Conservation (phyloP, 139 green algal species). For the Pleodorina starrii region DNA sequence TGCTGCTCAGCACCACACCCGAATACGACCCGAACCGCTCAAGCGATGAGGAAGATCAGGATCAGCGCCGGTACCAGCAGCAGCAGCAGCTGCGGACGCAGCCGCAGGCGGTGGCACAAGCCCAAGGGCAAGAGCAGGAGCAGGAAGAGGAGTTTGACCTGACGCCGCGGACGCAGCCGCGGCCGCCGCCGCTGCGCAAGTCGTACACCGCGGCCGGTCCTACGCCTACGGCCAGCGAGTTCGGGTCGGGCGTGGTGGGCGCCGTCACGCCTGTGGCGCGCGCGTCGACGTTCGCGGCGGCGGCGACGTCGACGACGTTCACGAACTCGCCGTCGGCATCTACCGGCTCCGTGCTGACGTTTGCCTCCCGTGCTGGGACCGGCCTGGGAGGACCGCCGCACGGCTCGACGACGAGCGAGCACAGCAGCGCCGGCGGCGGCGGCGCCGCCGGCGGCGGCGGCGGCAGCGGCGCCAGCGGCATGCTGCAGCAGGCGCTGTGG, state of each 20-base stretch:
- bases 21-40: not conserved
- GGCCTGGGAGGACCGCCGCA: not conserved
- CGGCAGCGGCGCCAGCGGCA: conserved; percentile 12
- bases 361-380: not conserved
- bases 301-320: not conserved
- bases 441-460: no score
- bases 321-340: not conserved
- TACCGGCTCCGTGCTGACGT: not conserved
- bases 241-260: conserved; percentile 1
- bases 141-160: conserved; percentile 1
- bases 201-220: not conserved
- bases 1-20: not conserved
- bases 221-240: not conserved
- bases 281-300: no score
- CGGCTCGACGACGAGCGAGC: not conserved
- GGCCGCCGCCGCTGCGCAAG: not conserved
- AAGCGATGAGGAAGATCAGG: not conserved
- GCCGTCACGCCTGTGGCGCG: not conserved
- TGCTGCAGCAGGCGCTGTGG: conserved; percentile 26
- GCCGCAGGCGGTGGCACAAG: no score
- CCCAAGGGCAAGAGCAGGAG: no score
- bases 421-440: not conserved
- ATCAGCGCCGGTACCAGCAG: not conserved
- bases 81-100: not conserved
- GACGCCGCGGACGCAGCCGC: not conserved